Evolutionary conservation across 192 early-diverging fungal genomes (phyloP).

Genomic region (Dissophora ornata): DNA sequence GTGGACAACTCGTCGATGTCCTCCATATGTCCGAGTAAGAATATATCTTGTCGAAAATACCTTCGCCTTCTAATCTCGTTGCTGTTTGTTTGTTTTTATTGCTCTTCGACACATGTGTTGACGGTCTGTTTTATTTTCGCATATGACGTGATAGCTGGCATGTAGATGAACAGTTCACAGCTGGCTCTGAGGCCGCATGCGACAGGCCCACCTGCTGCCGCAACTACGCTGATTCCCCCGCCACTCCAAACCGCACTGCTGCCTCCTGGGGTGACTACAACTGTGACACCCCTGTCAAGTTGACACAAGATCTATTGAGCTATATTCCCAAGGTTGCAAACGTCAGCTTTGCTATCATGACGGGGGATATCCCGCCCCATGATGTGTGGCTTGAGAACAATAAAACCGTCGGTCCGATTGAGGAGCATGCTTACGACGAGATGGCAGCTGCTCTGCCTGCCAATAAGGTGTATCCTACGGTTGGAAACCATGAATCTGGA

Average conservation of each 20-base stretch:
- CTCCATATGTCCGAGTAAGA: constrained; percentile 65
- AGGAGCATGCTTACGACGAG: constrained; percentile 45
- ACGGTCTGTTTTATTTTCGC: too few species aligned
- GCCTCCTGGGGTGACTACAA: constrained; percentile 57
- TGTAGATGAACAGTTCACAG: constrained; percentile 21
- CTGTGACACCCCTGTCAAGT: constrained; percentile 59
- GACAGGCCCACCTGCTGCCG: constrained; percentile 60
- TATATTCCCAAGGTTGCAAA: constrained; percentile 43
- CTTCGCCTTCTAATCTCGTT: too few species aligned
- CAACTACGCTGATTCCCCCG: constrained; percentile 31
- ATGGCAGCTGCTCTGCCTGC: constrained; percentile 41
- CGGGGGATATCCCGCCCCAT: constrained; percentile 66
- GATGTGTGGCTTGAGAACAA: constrained; percentile 62
- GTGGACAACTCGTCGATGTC: constrained; percentile 52
- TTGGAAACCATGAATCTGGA: constrained; percentile 68
- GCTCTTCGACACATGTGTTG: too few species aligned
- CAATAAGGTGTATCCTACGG: constrained; percentile 56
- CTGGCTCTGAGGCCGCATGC: constrained; percentile 57
- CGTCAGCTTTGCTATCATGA: constrained; percentile 59
- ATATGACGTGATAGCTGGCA: constrained; percentile 41
- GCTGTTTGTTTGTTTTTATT: too few species aligned
- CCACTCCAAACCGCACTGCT: constrained; percentile 30
- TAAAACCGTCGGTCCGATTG: constrained; percentile 46
- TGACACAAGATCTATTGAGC: constrained; percentile 56
- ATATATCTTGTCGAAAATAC: too few species aligned